A percentile compares a stretch with the other conserved stretches of the same genome.
These are phyloP conservation scores for Debaryomyces sp. DNA, from an alignment of 1,139 yeast genomes.

Conservation along the genomic window DNA sequence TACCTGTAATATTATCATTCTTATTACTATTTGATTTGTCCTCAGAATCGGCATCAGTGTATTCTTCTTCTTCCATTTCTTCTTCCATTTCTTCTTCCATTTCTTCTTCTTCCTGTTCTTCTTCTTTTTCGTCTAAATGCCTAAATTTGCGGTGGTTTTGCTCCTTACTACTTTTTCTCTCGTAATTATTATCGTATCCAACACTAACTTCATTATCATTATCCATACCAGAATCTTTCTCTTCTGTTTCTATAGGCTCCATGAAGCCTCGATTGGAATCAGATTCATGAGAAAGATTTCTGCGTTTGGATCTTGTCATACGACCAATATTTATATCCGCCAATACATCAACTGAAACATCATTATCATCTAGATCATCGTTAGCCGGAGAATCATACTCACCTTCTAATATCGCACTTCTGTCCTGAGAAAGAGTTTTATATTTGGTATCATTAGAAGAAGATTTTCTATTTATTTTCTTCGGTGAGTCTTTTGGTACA, in stretches of 20 bases:
- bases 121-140: too few relatives aligned
- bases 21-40: background rate
- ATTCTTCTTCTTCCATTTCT: background rate
- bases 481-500: background rate
- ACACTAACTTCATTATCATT: background rate
- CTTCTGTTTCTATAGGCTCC: background rate
- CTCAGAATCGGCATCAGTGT: too few relatives aligned
- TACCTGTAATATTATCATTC: background rate
- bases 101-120: background rate
- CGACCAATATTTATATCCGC: background rate
- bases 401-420: slow-evolving; percentile 4
- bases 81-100: background rate
- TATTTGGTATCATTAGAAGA: background rate
- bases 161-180: background rate
- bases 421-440: background rate
- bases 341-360: background rate
- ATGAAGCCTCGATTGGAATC: background rate
- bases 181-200: background rate
- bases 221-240: background rate
- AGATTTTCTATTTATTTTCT: background rate
- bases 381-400: background rate
- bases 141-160: background rate
- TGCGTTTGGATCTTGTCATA: background rate
- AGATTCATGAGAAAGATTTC: background rate
- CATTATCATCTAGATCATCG: background rate